phyloP scores from a whole-genome alignment of 495 filamentous ascomycete genomes.

The Penicillium roqueforti region DNA sequence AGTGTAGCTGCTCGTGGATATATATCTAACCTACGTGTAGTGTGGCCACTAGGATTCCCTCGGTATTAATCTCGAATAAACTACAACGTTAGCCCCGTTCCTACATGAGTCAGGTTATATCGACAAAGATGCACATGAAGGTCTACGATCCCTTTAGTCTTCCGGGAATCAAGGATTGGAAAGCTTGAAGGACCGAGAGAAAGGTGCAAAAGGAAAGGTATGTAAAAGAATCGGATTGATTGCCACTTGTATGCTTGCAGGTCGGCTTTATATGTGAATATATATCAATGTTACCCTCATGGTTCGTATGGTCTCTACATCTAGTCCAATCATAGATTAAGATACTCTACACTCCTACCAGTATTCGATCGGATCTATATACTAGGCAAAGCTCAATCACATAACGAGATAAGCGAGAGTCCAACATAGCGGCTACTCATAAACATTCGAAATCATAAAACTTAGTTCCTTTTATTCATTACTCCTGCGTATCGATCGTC shows the following conservation, averaged over 20 bases:
- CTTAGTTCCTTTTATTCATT: conserved; percentile 3
- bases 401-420: background rate
- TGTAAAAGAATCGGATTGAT: background rate
- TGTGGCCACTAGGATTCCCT: background rate
- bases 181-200: background rate
- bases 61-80: background rate
- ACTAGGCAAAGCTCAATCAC: background rate
- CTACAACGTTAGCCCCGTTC: background rate
- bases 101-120: background rate
- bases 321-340: background rate
- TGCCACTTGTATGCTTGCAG: background rate
- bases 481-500: conserved; percentile 21
- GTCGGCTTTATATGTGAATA: background rate
- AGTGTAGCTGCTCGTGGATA: background rate
- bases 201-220: background rate
- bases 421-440: background rate
- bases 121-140: background rate
- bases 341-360: background rate
- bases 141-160: background rate
- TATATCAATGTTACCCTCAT: background rate
- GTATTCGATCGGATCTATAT: background rate
- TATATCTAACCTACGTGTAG: background rate
- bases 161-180: background rate
- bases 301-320: background rate
- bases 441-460: background rate